Percentiles rank a stretch among this genome's conserved stretches.
Evolutionary conservation across 441 rosid species (phyloP).

Genomic region (Biscutella laevigata): DNA sequence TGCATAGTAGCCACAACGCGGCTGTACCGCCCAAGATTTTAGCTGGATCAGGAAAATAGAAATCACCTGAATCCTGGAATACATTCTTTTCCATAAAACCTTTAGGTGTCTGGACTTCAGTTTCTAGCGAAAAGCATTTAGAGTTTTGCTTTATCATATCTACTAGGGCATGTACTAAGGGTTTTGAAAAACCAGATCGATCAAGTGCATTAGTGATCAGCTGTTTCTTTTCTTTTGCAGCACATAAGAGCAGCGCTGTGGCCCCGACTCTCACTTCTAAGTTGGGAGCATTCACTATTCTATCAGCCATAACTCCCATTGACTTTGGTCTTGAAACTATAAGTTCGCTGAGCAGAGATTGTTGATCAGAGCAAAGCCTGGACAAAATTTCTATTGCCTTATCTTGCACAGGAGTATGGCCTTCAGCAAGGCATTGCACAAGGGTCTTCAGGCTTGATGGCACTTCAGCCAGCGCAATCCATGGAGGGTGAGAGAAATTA

Average conservation of each 20-base stretch:
- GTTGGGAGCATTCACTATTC: slow-evolving; percentile 56
- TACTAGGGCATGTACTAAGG: slow-evolving; percentile 70
- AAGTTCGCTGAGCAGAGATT: slow-evolving; percentile 62
- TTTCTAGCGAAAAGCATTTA: slow-evolving; percentile 31
- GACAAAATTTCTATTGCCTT: slow-evolving; percentile 87
- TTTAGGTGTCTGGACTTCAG: slow-evolving; percentile 39
- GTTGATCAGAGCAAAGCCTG: slow-evolving; percentile 75
- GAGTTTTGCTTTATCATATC: slow-evolving; percentile 39
- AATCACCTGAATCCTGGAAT: slow-evolving; percentile 24
- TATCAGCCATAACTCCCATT: slow-evolving; percentile 50
- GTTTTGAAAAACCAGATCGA: slow-evolving; percentile 46
- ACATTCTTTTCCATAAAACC: slow-evolving; percentile 19
- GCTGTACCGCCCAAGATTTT: slow-evolving; percentile 57
- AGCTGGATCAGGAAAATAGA: slow-evolving; percentile 42
- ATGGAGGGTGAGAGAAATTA: slow-evolving; percentile 61
- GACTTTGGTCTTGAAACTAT: slow-evolving; percentile 57
- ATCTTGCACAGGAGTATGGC: slow-evolving; percentile 73
- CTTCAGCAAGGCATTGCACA: slow-evolving; percentile 57
- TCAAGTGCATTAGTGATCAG: slow-evolving; percentile 77
- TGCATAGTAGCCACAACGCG: slow-evolving; percentile 80
- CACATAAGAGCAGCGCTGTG: slow-evolving; percentile 85
- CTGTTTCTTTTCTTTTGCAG: slow-evolving; percentile 81
- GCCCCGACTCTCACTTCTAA: slow-evolving; percentile 83
- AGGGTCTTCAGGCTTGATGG: slow-evolving; percentile 69
- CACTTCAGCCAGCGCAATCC: slow-evolving; percentile 83